Conservation (phyloP, 2,329 filamentous ascomycete species). For the Hawksworthiomyces lignivorus region DNA sequence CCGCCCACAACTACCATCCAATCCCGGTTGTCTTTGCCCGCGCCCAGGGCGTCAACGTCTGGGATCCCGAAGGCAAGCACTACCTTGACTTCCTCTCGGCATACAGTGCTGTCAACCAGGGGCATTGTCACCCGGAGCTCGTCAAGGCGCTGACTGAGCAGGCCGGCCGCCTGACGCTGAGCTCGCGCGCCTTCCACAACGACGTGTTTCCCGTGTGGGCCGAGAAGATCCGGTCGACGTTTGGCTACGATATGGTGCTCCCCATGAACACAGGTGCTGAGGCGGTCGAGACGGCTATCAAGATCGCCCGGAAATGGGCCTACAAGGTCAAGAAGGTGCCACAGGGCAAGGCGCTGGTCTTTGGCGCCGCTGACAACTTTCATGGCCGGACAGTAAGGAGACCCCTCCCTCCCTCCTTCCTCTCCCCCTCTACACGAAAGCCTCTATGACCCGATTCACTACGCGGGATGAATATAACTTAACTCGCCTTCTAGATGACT, state of each 20-base stretch:
- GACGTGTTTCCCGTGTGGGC: slow-evolving; percentile 96
- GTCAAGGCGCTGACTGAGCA: slow-evolving; percentile 86
- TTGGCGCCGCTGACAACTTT: slow-evolving; percentile 87
- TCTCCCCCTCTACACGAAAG: too few relatives aligned
- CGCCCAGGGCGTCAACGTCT: slow-evolving; percentile 79
- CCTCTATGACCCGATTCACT: too few relatives aligned
- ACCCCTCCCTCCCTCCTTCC: not conserved
- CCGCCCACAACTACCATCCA: slow-evolving; percentile 98
- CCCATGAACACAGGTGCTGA: slow-evolving; percentile 98
- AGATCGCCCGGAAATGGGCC: slow-evolving; percentile 95
- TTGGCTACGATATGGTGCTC: slow-evolving; percentile 95
- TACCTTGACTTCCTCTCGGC: slow-evolving; percentile 98
- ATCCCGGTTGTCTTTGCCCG: slow-evolving; percentile 87
- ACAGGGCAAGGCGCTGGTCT: slow-evolving; percentile 72
- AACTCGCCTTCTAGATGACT: slow-evolving; percentile 55
- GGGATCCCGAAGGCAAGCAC: slow-evolving; percentile 92
- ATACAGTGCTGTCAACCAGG: slow-evolving; percentile 96
- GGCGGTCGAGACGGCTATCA: slow-evolving; percentile 91
- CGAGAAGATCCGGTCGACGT: slow-evolving; percentile 79
- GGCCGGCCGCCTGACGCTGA: slow-evolving; percentile 80
- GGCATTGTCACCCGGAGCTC: slow-evolving; percentile 94
- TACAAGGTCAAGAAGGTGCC: slow-evolving; percentile 94
- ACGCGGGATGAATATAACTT: too few relatives aligned
- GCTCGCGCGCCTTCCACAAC: slow-evolving; percentile 94
- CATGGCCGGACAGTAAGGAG: slow-evolving; percentile 80